Percentiles rank a stretch among this genome's conserved stretches.
Conservation (phyloP, 441 rosid species). For the Kokia cookei region DNA sequence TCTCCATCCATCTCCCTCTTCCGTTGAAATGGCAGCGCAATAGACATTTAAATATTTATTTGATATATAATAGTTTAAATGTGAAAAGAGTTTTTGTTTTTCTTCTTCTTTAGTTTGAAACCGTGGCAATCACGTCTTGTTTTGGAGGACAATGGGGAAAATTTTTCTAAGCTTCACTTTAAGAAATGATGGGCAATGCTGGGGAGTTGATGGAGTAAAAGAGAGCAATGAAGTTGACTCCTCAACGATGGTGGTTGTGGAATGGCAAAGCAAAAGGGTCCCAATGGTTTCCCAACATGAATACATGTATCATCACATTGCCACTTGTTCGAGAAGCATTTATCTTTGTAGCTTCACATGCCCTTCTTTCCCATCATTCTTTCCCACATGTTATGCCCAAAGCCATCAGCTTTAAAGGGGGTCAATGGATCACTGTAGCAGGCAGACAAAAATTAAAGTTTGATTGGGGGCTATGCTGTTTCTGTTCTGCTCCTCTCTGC, state of each 20-base stretch:
- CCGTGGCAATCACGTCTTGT: conserved; percentile 34
- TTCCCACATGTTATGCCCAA: not conserved
- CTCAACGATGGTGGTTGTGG: conserved; percentile 34
- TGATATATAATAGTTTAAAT: too few species aligned
- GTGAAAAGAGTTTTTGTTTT: not conserved
- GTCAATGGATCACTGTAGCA: not conserved
- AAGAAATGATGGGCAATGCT: conserved; percentile 35
- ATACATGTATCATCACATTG: conserved; percentile 31
- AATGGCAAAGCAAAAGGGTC: conserved; percentile 27
- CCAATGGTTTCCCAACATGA: conserved; percentile 38
- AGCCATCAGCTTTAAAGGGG: not conserved
- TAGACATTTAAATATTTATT: too few species aligned
- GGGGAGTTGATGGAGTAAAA: conserved; percentile 31
- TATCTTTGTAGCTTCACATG: conserved; percentile 24
- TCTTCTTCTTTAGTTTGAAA: conserved; percentile 14
- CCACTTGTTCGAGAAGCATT: conserved; percentile 23
- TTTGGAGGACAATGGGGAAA: conserved; percentile 29
- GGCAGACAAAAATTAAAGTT: not conserved
- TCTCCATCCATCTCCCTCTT: too few species aligned
- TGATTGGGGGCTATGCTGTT: conserved; percentile 15
- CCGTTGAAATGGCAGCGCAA: too few species aligned
- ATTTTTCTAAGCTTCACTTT: conserved; percentile 1
- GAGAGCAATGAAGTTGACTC: conserved; percentile 43
- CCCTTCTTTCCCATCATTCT: not conserved
- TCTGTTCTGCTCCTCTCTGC: not conserved